These are phyloP conservation scores for Laetiporus sulphureus DNA, from an alignment of 1,284 basidiomycete species.

Conservation along the genomic window DNA sequence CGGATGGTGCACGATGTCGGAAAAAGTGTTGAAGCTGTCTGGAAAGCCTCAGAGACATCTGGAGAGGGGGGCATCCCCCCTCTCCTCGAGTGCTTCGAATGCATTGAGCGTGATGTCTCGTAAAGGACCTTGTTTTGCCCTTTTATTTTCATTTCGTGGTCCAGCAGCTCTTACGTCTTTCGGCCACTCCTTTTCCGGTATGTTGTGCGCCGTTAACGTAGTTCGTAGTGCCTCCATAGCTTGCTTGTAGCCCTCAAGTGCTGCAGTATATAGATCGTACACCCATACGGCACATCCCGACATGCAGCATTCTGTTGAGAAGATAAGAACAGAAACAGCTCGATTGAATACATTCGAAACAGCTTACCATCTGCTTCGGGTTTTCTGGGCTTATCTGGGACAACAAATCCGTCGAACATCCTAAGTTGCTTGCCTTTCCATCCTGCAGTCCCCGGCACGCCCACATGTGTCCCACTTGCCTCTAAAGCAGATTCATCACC, in stretches of 20 bases:
- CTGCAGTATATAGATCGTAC: slow-evolving; percentile 81
- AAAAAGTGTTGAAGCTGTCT: too few species aligned
- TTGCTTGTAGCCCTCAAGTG: slow-evolving; percentile 58
- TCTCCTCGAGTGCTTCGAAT: slow-evolving; percentile 71
- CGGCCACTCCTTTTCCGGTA: slow-evolving; percentile 68
- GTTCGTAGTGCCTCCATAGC: slow-evolving; percentile 45
- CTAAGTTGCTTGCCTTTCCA: slow-evolving; percentile 2
- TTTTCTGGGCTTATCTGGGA: slow-evolving; percentile 53
- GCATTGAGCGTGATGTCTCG: slow-evolving; percentile 40
- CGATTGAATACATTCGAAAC: not conserved
- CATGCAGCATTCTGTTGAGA: slow-evolving; percentile 80
- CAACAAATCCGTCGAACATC: slow-evolving; percentile 46
- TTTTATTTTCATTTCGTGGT: slow-evolving; percentile 4
- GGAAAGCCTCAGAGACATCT: too few species aligned
- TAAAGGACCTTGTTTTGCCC: slow-evolving; percentile 17
- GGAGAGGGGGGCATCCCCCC: too few species aligned
- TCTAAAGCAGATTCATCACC: slow-evolving; percentile 1
- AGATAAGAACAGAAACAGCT: not conserved
- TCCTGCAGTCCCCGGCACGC: not conserved
- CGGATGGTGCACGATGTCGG: too few species aligned
- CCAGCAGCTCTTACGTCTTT: slow-evolving; percentile 23
- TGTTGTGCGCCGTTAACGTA: slow-evolving; percentile 39
- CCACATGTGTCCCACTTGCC: not conserved
- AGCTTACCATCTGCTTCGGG: slow-evolving; percentile 59
- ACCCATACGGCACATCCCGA: slow-evolving; percentile 87